phyloP scores from a whole-genome alignment of 495 filamentous ascomycete genomes.

The Rhypophila decipiens region DNA sequence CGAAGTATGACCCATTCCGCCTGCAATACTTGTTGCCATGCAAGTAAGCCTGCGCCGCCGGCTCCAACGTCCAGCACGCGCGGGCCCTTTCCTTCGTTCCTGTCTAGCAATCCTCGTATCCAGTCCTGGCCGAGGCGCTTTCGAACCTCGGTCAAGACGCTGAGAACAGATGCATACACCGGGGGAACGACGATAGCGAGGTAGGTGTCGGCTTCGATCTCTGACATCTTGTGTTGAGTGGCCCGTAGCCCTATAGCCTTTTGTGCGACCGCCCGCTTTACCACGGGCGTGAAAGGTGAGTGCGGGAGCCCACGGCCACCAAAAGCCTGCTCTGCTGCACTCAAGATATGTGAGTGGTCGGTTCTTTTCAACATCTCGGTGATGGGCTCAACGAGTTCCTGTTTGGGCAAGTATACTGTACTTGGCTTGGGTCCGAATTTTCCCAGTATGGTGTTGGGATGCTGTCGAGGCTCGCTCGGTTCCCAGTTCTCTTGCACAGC shows the following conservation, averaged over 20 bases:
- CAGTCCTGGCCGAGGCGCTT: slow-evolving; percentile 78
- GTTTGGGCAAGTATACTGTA: slow-evolving; percentile 64
- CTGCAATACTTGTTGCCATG: slow-evolving; percentile 75
- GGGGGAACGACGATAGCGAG: slow-evolving; percentile 74
- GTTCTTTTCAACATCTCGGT: slow-evolving; percentile 56
- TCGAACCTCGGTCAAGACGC: slow-evolving; percentile 73
- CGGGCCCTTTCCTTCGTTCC: slow-evolving; percentile 59
- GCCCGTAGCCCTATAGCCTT: slow-evolving; percentile 64
- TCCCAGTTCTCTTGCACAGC: slow-evolving; percentile 22
- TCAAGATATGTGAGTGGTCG: slow-evolving; percentile 64
- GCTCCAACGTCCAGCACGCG: slow-evolving; percentile 78
- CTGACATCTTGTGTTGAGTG: slow-evolving; percentile 63
- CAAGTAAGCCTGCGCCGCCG: slow-evolving; percentile 76
- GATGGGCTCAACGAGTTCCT: slow-evolving; percentile 61
- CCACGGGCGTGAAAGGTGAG: slow-evolving; percentile 44
- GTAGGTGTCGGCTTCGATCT: slow-evolving; percentile 84
- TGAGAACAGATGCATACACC: slow-evolving; percentile 67
- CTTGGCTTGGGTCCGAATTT: slow-evolving; percentile 60
- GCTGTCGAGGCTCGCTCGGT: slow-evolving; percentile 36
- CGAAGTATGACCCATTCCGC: slow-evolving; percentile 69
- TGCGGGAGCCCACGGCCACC: slow-evolving; percentile 69
- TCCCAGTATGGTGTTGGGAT: slow-evolving; percentile 59
- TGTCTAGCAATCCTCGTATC: slow-evolving; percentile 60
- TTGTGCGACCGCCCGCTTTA: slow-evolving; percentile 47
- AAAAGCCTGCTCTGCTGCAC: slow-evolving; percentile 61